A percentile compares a stretch with the other conserved stretches of the same genome.
phyloP scores from a whole-genome alignment of 140 eudicot species.

The Ambrosia hybrid region DNA sequence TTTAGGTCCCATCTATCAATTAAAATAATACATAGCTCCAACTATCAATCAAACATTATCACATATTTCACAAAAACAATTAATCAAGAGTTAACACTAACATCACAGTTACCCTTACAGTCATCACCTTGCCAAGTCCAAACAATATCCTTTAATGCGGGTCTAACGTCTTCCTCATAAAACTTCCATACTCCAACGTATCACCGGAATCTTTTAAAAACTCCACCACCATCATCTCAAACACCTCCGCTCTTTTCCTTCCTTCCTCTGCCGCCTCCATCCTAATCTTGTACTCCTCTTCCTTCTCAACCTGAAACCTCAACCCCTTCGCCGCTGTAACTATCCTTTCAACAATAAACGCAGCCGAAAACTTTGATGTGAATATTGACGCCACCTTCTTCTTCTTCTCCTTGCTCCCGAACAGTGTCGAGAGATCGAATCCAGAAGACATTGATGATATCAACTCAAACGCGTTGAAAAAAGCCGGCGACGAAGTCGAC shows the following conservation, averaged over 20 bases:
- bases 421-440: conserved; percentile 52
- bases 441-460: conserved; percentile 79
- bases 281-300: conserved; percentile 52
- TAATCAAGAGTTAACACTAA: conserved; percentile 20
- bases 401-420: conserved; percentile 40
- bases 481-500: conserved; percentile 59
- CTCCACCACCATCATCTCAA: conserved; percentile 72
- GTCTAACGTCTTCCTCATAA: conserved; percentile 67
- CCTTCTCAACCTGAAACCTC: conserved; percentile 37
- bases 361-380: conserved; percentile 53
- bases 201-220: conserved; percentile 62
- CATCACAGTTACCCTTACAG: conserved; percentile 9
- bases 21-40: no score
- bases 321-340: conserved; percentile 34
- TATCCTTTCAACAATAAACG: conserved; percentile 37
- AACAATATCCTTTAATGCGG: conserved; percentile 63
- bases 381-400: conserved; percentile 41
- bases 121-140: conserved; percentile 84
- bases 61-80: not conserved
- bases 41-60: no score
- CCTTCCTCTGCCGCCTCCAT: conserved; percentile 57
- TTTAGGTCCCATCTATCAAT: not conserved
- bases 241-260: conserved; percentile 69
- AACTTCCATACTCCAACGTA: conserved; percentile 61
- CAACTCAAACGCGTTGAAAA: conserved; percentile 67